Evolutionary conservation across 495 filamentous ascomycete species (phyloP).

Genomic region (Neurospora discreta): DNA sequence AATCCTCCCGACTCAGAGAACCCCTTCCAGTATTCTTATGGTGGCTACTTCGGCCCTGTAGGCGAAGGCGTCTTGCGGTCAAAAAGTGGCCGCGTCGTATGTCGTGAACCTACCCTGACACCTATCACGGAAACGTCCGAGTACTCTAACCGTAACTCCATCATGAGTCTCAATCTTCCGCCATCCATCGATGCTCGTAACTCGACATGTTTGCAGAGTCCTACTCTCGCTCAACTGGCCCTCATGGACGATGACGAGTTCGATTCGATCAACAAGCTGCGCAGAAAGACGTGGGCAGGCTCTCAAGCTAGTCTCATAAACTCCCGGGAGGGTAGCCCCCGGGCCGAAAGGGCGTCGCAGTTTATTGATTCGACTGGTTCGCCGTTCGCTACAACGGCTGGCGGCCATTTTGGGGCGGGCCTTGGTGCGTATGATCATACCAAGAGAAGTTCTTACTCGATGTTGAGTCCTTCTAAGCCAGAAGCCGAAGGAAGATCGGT

Average conservation of each 20-base stretch:
- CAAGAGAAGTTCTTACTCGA: neutral
- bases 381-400: neutral
- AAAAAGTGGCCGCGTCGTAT: conserved; percentile 57
- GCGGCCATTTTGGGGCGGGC: neutral
- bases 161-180: conserved; percentile 61
- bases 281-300: conserved; percentile 68
- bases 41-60: conserved; percentile 81
- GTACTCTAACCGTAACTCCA: conserved; percentile 86
- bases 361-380: neutral
- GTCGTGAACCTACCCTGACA: conserved; percentile 81
- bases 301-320: conserved; percentile 63
- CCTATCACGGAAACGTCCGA: conserved; percentile 95
- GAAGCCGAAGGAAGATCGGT: neutral
- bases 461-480: neutral
- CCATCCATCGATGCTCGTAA: conserved; percentile 22
- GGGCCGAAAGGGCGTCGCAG: conserved; percentile 22
- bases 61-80: conserved; percentile 47
- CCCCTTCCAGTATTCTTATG: conserved; percentile 52
- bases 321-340: conserved; percentile 45
- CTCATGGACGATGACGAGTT: conserved; percentile 55
- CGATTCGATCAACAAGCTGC: conserved; percentile 53
- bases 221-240: conserved; percentile 61
- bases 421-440: neutral
- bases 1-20: conserved; percentile 22
- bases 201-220: conserved; percentile 27